phyloP scores from a whole-genome alignment of 257 asterid genomes.

The Craterostigma plantagineum region DNA sequence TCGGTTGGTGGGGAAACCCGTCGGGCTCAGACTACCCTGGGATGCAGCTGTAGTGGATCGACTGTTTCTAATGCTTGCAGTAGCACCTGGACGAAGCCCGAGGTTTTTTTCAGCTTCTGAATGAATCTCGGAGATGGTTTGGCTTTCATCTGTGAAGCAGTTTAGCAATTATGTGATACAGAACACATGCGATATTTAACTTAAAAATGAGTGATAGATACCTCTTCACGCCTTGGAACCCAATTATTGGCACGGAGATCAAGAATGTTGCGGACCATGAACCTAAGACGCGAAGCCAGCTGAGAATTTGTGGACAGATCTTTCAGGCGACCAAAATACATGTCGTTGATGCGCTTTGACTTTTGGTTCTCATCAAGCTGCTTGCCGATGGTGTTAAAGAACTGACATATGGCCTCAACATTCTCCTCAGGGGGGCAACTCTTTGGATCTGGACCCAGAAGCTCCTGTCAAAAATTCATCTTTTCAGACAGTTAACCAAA shows the following conservation, averaged over 20 bases:
- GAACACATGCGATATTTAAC: no score
- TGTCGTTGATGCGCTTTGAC: conserved; percentile 52
- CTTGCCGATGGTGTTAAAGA: conserved; percentile 81
- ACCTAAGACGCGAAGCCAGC: conserved; percentile 69
- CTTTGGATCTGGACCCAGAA: conserved; percentile 47
- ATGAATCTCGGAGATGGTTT: conserved; percentile 82
- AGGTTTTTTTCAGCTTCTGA: conserved; percentile 74
- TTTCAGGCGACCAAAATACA: conserved; percentile 50
- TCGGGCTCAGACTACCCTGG: conserved; percentile 45
- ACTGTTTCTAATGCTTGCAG: conserved; percentile 57
- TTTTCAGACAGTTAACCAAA: not conserved
- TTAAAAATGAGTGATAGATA: conserved; percentile 5
- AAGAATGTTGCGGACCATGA: conserved; percentile 68
- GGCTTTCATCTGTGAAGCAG: conserved; percentile 51
- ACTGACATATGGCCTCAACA: conserved; percentile 94
- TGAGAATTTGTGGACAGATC: conserved; percentile 61
- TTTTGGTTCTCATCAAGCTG: conserved; percentile 79
- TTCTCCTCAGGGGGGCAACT: conserved; percentile 86
- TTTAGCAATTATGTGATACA: not conserved
- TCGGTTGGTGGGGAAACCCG: conserved; percentile 55
- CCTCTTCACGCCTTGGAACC: conserved; percentile 96
- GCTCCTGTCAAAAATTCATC: conserved; percentile 31
- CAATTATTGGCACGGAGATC: conserved; percentile 61
- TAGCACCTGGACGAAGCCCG: conserved; percentile 90
- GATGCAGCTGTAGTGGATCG: conserved; percentile 33